Conservation (phyloP, 345 rosid species). For the Lepidium sativum region DNA sequence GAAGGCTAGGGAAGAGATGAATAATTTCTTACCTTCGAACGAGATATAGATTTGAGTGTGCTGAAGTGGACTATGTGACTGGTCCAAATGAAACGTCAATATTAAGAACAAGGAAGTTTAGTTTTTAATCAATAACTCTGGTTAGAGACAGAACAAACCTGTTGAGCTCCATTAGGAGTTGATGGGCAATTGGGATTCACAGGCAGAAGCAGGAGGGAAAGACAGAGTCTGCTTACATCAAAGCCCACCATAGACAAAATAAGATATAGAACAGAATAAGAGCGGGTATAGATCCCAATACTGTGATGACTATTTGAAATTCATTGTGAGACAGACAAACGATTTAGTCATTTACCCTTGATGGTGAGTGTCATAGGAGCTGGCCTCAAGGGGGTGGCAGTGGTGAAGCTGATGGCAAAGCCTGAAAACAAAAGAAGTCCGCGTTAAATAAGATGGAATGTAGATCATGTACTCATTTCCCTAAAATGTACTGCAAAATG, state of each 20-base stretch:
- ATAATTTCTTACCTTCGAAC: slow-evolving; percentile 29
- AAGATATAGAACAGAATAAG: not conserved
- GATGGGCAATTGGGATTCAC: slow-evolving; percentile 34
- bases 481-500: not conserved
- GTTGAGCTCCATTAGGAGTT: slow-evolving; percentile 32
- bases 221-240: slow-evolving; percentile 38
- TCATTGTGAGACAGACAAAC: not conserved
- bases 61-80: slow-evolving; percentile 32
- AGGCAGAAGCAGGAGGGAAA: slow-evolving; percentile 41
- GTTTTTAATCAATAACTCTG: not conserved
- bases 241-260: slow-evolving; percentile 7
- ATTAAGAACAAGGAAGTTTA: not conserved
- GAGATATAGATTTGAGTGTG: slow-evolving; percentile 28
- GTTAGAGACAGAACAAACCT: slow-evolving; percentile 36
- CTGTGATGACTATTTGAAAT: not conserved
- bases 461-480: not conserved
- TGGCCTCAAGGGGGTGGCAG: slow-evolving; percentile 31
- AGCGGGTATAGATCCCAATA: not conserved
- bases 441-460: not conserved
- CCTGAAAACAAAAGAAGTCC: slow-evolving; percentile 22
- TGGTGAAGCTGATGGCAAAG: slow-evolving; percentile 28
- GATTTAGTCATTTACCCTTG: slow-evolving; percentile 34
- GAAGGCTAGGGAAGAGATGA: not conserved
- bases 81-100: slow-evolving; percentile 12
- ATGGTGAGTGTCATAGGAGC: slow-evolving; percentile 27